phyloP scores from a whole-genome alignment of 371 early-diverging fungal genomes.

The Encephalitozoon hellem region DNA sequence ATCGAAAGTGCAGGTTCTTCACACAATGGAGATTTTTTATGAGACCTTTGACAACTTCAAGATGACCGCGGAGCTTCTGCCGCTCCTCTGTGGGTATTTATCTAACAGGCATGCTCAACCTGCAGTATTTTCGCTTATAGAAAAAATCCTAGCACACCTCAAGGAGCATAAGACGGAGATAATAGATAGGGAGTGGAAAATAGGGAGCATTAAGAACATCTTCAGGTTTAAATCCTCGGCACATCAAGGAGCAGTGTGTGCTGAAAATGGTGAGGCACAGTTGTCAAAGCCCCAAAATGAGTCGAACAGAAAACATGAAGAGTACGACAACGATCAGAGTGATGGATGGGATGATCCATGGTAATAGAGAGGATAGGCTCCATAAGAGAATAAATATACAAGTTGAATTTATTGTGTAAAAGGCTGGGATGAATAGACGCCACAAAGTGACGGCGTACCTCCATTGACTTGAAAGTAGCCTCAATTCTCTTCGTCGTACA shows the following conservation, averaged over 20 bases:
- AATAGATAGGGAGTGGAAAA: constrained; percentile 36
- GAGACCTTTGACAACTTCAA: constrained; percentile 36
- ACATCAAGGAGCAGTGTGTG: background rate
- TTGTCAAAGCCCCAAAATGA: constrained; percentile 1
- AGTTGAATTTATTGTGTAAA: background rate
- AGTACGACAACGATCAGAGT: background rate
- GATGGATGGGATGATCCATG: constrained; percentile 20
- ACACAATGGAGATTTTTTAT: constrained; percentile 29
- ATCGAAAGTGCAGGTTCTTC: background rate
- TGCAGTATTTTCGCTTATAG: constrained; percentile 38
- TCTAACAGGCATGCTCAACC: constrained; percentile 35
- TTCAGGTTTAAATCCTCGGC: constrained; percentile 5
- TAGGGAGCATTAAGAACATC: constrained; percentile 17
- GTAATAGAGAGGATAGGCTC: background rate
- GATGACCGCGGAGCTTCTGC: constrained; percentile 40
- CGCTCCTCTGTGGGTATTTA: constrained; percentile 34
- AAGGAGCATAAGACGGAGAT: constrained; percentile 41
- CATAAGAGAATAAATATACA: background rate
- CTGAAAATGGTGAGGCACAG: background rate
- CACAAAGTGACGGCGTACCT: background rate
- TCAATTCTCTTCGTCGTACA: background rate
- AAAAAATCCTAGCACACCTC: constrained; percentile 35
- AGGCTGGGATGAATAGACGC: background rate
- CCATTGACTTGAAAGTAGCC: background rate
- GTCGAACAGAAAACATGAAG: background rate